A percentile compares a stretch with the other conserved stretches of the same genome.
These are phyloP conservation scores for Lactarius evosmus DNA, from an alignment of 768 basidiomycete species.

Conservation along the genomic window DNA sequence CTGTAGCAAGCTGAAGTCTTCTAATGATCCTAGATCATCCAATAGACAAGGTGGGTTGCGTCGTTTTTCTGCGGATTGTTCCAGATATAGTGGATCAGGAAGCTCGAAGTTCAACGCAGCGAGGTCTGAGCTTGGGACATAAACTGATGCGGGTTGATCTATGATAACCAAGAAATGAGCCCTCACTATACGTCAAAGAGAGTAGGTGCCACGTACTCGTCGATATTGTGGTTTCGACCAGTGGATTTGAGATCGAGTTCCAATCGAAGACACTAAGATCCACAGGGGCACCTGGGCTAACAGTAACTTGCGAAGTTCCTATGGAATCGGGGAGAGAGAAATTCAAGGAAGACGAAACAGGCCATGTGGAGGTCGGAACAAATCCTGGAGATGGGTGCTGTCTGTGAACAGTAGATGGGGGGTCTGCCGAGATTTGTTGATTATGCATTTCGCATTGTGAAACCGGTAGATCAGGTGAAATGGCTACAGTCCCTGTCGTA, in stretches of 20 bases:
- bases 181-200: background rate
- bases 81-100: background rate
- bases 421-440: background rate
- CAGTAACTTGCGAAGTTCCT: background rate
- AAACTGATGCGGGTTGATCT: background rate
- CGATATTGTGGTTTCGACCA: background rate
- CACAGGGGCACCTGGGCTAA: background rate
- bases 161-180: background rate
- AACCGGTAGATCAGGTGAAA: too few species aligned
- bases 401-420: too few species aligned
- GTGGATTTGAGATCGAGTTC: background rate
- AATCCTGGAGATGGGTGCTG: background rate
- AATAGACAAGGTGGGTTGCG: background rate
- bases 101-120: background rate
- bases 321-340: background rate
- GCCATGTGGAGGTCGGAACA: background rate
- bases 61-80: background rate
- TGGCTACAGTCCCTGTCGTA: background rate
- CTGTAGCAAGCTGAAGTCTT: background rate
- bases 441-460: background rate
- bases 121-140: slow-evolving; percentile 11
- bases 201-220: background rate
- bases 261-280: slow-evolving; percentile 2
- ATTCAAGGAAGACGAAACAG: background rate
- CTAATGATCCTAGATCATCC: background rate